These are phyloP conservation scores for Chaetomium strumarium DNA, from an alignment of 2,329 filamentous ascomycete genomes.

Conservation along the genomic window DNA sequence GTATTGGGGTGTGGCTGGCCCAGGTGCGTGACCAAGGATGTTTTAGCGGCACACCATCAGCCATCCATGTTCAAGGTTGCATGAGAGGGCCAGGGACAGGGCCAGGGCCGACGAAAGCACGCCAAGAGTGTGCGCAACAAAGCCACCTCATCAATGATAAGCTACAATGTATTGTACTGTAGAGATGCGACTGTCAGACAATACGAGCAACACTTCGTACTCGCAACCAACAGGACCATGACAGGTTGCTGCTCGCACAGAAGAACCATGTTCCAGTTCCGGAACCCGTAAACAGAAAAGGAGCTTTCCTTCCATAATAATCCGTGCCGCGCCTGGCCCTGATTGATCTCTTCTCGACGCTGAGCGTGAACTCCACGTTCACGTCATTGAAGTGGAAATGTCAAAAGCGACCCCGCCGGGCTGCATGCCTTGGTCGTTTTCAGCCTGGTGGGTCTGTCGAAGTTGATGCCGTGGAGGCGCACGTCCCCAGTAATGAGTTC, in stretches of 20 bases:
- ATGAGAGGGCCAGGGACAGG: background rate
- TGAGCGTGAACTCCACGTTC: no score
- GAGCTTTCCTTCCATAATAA: background rate
- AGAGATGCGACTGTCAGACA: constrained; percentile 3
- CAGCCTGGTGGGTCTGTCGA: background rate
- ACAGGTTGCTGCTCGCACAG: constrained; percentile 2
- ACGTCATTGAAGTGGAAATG: no score
- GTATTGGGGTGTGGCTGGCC: constrained; percentile 6
- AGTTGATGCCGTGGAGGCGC: background rate
- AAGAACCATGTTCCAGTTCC: background rate
- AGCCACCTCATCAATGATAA: constrained; percentile 8
- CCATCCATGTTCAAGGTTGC: no score
- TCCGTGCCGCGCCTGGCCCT: background rate
- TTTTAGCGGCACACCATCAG: constrained; percentile 12
- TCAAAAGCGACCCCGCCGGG: background rate
- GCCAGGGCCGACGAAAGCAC: background rate
- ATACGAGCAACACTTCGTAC: background rate
- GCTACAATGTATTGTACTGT: no score
- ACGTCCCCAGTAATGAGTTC: background rate
- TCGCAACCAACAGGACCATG: constrained; percentile 2
- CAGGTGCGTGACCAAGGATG: background rate
- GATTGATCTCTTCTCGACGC: background rate
- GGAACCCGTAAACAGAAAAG: background rate
- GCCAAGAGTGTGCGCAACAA: background rate
- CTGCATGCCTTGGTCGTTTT: background rate